Conservation (phyloP, 192 early-diverging fungal species). For the Backusella luteola region DNA sequence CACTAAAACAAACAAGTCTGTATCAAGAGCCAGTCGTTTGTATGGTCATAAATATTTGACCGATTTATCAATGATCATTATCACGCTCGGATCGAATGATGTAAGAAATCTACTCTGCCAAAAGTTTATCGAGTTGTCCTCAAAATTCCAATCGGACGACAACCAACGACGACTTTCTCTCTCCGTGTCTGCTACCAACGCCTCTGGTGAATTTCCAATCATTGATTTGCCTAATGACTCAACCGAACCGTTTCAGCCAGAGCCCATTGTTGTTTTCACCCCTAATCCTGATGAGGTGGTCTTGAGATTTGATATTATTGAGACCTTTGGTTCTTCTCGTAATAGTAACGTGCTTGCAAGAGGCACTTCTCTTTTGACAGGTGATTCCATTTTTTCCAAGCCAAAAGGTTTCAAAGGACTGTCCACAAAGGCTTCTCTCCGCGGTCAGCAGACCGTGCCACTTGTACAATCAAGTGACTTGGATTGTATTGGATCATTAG, state of each 20-base stretch:
- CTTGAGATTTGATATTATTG: slow-evolving; percentile 56
- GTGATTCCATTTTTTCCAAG: slow-evolving; percentile 42
- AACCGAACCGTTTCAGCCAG: slow-evolving; percentile 33
- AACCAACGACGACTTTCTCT: slow-evolving; percentile 38
- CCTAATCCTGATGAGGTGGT: slow-evolving; percentile 45
- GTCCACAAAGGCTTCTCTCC: slow-evolving; percentile 42
- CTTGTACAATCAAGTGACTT: slow-evolving; percentile 48
- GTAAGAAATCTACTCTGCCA: slow-evolving; percentile 37
- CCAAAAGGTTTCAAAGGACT: slow-evolving; percentile 27
- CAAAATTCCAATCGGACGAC: slow-evolving; percentile 15
- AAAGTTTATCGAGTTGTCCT: slow-evolving; percentile 47
- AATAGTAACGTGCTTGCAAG: slow-evolving; percentile 48
- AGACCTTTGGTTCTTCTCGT: slow-evolving; percentile 49
- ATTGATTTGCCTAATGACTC: slow-evolving; percentile 55
- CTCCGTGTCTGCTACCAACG: slow-evolving; percentile 57
- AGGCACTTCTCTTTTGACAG: slow-evolving; percentile 54
- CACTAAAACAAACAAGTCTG: slow-evolving; percentile 9
- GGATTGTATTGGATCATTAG: slow-evolving; percentile 54
- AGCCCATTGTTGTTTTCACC: slow-evolving; percentile 58
- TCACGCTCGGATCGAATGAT: slow-evolving; percentile 67
- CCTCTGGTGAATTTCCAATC: slow-evolving; percentile 53
- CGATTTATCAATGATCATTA: slow-evolving; percentile 56
- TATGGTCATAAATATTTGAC: slow-evolving; percentile 65
- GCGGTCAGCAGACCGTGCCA: slow-evolving; percentile 59
- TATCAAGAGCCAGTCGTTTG: slow-evolving; percentile 42